Evolutionary conservation across 202 grass and related monocot genomes (phyloP).

Genomic region (Carex arenaria): DNA sequence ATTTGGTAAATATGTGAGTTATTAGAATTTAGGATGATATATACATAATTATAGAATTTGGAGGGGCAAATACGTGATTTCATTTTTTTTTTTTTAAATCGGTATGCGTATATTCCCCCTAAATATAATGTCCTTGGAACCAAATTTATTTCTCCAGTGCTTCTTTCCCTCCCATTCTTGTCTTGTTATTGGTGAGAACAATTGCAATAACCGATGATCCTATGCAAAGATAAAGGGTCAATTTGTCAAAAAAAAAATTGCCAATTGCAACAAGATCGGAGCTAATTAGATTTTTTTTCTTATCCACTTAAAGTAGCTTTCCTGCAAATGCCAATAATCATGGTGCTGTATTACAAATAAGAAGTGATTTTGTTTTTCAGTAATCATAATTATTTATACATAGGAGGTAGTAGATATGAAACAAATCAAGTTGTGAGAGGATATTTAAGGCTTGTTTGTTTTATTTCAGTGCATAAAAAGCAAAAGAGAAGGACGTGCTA

Average conservation of each 20-base stretch:
- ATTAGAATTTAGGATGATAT: too few relatives aligned
- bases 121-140: neutral
- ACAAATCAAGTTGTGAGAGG: neutral
- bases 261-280: neutral
- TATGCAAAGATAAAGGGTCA: neutral
- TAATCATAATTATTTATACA: neutral
- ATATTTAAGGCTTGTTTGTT: conserved; percentile 12
- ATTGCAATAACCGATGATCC: neutral
- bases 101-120: too few relatives aligned
- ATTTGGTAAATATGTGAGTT: too few relatives aligned
- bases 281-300: neutral
- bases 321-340: neutral
- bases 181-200: neutral
- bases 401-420: neutral
- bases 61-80: too few relatives aligned
- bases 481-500: conserved; percentile 53
- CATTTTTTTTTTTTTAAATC: too few relatives aligned
- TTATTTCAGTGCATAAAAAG: conserved; percentile 29
- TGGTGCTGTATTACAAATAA: neutral
- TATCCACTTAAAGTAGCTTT: neutral
- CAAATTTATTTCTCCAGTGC: neutral
- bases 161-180: neutral
- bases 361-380: neutral
- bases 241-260: neutral
- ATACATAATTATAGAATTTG: too few relatives aligned